These are phyloP conservation scores for Pecoramyces ruminantium DNA, from an alignment of 192 early-diverging fungal genomes.

Conservation along the genomic window DNA sequence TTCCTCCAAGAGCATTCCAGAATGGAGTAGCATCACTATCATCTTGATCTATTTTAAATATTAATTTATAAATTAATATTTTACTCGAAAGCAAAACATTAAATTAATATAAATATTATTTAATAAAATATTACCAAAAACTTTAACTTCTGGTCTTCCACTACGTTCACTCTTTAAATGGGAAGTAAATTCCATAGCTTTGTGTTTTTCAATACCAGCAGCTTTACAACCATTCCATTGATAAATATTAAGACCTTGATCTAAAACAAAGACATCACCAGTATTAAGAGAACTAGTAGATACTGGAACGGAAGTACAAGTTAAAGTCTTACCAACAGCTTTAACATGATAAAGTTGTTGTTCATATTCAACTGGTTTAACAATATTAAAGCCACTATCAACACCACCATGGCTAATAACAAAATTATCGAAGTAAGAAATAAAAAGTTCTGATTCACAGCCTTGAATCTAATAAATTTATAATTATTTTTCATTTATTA, in stretches of 20 bases:
- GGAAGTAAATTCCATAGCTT: conserved; percentile 45
- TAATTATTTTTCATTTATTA: too few relatives aligned
- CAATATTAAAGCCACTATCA: conserved; percentile 53
- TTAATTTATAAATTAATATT: too few relatives aligned
- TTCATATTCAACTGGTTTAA: conserved; percentile 10
- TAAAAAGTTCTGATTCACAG: conserved; percentile 42
- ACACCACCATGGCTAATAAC: conserved; percentile 47
- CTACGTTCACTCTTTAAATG: conserved; percentile 42
- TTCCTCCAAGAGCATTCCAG: conserved; percentile 45
- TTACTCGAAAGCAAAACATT: too few relatives aligned
- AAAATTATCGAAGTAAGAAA: conserved; percentile 45
- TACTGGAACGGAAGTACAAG: conserved; percentile 15
- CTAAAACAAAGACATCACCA: conserved; percentile 60
- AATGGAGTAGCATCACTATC: conserved; percentile 34
- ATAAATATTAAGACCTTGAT: conserved; percentile 43
- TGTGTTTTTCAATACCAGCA: conserved; percentile 47
- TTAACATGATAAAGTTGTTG: conserved; percentile 3
- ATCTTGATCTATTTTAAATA: conserved; percentile 33
- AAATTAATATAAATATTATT: too few relatives aligned
- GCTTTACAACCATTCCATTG: conserved; percentile 50
- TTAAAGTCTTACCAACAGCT: not conserved
- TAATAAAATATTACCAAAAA: conserved; percentile 52
- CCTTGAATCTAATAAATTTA: conserved; percentile 26
- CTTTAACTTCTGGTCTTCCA: conserved; percentile 29
- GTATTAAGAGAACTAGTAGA: conserved; percentile 32